Evolutionary conservation across 2,329 filamentous ascomycete species (phyloP).

Genomic region (Xylaria sp.): DNA sequence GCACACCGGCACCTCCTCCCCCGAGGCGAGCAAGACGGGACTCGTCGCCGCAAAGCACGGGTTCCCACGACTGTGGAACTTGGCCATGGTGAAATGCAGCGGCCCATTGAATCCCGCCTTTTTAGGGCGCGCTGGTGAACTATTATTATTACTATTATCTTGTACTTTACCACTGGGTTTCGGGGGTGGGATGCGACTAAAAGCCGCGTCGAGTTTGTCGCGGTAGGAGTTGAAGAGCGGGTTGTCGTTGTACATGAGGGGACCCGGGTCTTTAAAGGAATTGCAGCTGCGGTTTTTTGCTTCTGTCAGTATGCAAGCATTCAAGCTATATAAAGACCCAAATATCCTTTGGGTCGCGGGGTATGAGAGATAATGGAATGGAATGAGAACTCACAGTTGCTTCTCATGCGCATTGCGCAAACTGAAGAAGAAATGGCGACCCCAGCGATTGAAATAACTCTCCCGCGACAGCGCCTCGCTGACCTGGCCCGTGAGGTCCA

Average conservation of each 20-base stretch:
- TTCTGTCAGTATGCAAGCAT: background rate
- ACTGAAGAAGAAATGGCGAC: conserved; percentile 62
- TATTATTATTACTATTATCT: too few species aligned
- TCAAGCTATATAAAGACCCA: too few species aligned
- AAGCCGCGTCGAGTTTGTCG: conserved; percentile 54
- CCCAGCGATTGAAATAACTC: conserved; percentile 57
- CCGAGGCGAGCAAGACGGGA: conserved; percentile 52
- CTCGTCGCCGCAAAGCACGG: conserved; percentile 61
- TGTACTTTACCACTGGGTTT: conserved; percentile 41
- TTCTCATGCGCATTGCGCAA: conserved; percentile 60
- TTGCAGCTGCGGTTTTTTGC: conserved; percentile 51
- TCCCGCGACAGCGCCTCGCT: conserved; percentile 50
- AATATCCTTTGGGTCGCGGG: too few species aligned
- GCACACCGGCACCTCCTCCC: conserved; percentile 47
- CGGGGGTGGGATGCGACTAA: conserved; percentile 52
- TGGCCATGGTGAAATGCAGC: background rate
- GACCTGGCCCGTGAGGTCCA: conserved; percentile 61
- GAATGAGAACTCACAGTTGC: conserved; percentile 52
- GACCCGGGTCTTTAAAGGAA: conserved; percentile 66
- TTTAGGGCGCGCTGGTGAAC: too few species aligned
- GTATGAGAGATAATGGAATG: too few species aligned
- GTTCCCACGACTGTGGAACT: conserved; percentile 49
- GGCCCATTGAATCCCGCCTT: background rate
- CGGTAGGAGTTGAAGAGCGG: conserved; percentile 59
- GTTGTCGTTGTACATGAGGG: conserved; percentile 60